Evolutionary conservation across 129 eudicot species (phyloP).

Genomic region (Ambrosia artemisiifolia): DNA sequence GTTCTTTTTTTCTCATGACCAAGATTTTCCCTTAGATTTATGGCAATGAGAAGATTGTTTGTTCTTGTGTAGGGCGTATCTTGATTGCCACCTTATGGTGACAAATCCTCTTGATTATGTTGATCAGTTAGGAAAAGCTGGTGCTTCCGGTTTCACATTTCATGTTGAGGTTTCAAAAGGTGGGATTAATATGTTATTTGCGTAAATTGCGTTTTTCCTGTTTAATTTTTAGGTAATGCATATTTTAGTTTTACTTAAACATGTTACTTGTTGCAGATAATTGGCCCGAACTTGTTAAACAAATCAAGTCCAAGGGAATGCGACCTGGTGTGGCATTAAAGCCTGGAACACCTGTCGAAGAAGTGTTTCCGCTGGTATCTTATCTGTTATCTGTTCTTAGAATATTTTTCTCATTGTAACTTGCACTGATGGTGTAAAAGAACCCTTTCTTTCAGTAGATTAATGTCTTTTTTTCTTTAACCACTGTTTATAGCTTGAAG

Average conservation of each 20-base stretch:
- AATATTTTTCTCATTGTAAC: neutral
- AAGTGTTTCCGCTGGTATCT: conserved; percentile 82
- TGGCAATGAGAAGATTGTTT: neutral
- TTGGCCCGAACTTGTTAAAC: conserved; percentile 73
- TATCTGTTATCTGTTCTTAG: neutral
- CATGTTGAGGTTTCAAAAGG: conserved; percentile 94
- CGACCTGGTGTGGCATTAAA: conserved; percentile 86
- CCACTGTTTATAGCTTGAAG: conserved; percentile 55
- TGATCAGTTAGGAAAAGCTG: conserved; percentile 82
- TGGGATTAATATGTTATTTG: conserved; percentile 24
- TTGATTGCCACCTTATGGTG: conserved; percentile 97
- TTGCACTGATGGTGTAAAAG: neutral
- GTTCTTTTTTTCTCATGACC: neutral
- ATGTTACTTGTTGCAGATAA: conserved; percentile 48
- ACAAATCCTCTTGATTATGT: conserved; percentile 93
- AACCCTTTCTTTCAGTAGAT: neutral
- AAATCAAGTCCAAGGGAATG: conserved; percentile 83
- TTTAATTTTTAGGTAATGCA: neutral
- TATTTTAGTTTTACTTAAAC: neutral
- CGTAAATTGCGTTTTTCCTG: neutral
- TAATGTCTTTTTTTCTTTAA: neutral
- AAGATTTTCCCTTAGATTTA: conserved; percentile 3
- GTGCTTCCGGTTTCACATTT: conserved; percentile 97
- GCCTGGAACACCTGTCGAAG: conserved; percentile 91
- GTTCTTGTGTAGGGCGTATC: conserved; percentile 58